Percentiles rank a stretch among this genome's conserved stretches.
These are phyloP conservation scores for Madurella mycetomatis DNA, from an alignment of 2,329 filamentous ascomycete genomes.

Conservation along the genomic window DNA sequence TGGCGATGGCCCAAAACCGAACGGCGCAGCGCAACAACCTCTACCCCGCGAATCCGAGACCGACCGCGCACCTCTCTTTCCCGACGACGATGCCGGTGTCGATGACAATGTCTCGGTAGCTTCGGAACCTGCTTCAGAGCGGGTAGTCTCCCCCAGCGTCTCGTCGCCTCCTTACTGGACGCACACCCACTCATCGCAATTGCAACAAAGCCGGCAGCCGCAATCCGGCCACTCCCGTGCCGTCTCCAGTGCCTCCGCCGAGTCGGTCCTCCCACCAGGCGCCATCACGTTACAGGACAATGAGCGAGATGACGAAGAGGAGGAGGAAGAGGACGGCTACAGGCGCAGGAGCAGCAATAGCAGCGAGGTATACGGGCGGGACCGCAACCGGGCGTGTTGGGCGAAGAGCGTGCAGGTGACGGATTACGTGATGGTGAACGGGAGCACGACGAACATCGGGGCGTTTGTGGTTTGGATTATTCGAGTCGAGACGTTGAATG, in stretches of 20 bases:
- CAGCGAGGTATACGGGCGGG: slow-evolving; percentile 25
- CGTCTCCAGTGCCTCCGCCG: slow-evolving; percentile 40
- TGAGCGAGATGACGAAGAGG: slow-evolving; percentile 48
- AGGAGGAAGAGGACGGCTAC: slow-evolving; percentile 9
- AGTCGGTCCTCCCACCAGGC: slow-evolving; percentile 47
- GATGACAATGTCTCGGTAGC: slow-evolving; percentile 6
- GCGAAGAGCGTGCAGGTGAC: slow-evolving; percentile 58
- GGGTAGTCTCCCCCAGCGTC: slow-evolving; percentile 19
- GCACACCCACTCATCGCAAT: slow-evolving; percentile 20
- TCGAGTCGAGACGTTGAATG: slow-evolving; percentile 77
- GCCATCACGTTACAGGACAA: slow-evolving; percentile 61
- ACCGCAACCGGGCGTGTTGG: slow-evolving; percentile 58
- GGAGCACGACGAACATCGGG: slow-evolving; percentile 59
- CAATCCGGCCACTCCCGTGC: slow-evolving; percentile 33
- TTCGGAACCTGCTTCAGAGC: slow-evolving; percentile 10
- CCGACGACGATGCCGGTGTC: slow-evolving; percentile 12
- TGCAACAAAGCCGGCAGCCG: not conserved
- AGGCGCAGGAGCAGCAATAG: slow-evolving; percentile 16
- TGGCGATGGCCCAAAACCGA: not conserved
- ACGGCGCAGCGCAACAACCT: not conserved
- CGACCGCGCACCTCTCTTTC: not conserved
- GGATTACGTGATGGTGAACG: slow-evolving; percentile 54
- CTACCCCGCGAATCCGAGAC: not conserved
- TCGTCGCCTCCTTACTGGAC: slow-evolving; percentile 43
- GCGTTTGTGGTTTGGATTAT: slow-evolving; percentile 96